A percentile compares a stretch with the other conserved stretches of the same genome.
These are phyloP conservation scores for Candolleomyces aberdarensis DNA, from an alignment of 768 basidiomycete genomes.

Conservation along the genomic window DNA sequence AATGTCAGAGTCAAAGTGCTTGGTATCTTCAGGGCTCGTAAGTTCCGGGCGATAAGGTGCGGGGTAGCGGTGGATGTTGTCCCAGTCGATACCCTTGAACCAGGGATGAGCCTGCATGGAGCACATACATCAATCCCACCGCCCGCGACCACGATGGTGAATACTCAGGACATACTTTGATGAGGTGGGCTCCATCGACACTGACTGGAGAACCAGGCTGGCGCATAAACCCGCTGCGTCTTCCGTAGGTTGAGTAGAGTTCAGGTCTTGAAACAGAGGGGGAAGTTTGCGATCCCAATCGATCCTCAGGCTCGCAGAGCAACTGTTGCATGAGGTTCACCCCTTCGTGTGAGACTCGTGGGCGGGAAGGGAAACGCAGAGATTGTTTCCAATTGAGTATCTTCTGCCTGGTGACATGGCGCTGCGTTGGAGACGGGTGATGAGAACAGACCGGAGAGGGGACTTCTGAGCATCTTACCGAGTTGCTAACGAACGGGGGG, in stretches of 20 bases:
- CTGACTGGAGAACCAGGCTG: constrained; percentile 43
- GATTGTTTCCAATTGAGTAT: constrained; percentile 94
- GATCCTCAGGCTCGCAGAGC: constrained; percentile 94
- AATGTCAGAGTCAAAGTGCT: constrained; percentile 95
- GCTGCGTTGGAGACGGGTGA: constrained; percentile 38
- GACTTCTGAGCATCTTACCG: constrained; percentile 47
- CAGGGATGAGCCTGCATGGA: constrained; percentile 71
- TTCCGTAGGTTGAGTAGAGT: constrained; percentile 68
- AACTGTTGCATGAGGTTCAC: constrained; percentile 85
- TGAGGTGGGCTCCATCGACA: constrained; percentile 83
- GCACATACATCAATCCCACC: constrained; percentile 6
- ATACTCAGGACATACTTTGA: constrained; percentile 60
- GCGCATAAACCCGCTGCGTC: constrained; percentile 70
- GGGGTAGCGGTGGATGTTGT: constrained; percentile 74
- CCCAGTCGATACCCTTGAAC: constrained; percentile 91
- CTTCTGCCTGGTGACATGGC: constrained; percentile 94
- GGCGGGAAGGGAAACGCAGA: constrained; percentile 80
- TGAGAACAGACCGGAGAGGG: constrained; percentile 11
- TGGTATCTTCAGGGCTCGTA: constrained; percentile 77
- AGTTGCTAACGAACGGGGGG: constrained; percentile 94
- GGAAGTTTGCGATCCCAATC: constrained; percentile 74
- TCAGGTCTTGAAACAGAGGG: constrained; percentile 72
- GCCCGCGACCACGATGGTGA: not conserved
- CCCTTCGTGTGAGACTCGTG: constrained; percentile 83
- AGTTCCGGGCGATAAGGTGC: constrained; percentile 92